These are phyloP conservation scores for Cercospora janseana DNA, from an alignment of 2,329 filamentous ascomycete genomes.

Conservation along the genomic window DNA sequence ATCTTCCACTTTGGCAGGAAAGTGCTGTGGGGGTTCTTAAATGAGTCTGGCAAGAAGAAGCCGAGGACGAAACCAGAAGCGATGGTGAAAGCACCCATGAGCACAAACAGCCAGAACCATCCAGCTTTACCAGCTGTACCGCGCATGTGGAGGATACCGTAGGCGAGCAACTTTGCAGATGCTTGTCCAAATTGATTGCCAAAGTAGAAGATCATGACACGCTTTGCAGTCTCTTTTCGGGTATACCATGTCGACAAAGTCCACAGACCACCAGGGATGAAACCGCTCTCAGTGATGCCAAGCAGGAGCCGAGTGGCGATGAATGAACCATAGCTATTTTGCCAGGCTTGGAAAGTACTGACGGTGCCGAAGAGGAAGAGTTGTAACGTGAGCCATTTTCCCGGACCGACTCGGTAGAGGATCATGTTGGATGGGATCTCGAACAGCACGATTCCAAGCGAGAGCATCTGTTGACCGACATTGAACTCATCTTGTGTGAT, in stretches of 20 bases:
- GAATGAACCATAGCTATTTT: slow-evolving; percentile 41
- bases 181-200: slow-evolving; percentile 47
- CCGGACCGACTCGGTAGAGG: slow-evolving; percentile 39
- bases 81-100: slow-evolving; percentile 39
- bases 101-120: slow-evolving; percentile 34
- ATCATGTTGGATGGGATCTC: slow-evolving; percentile 37
- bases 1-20: slow-evolving; percentile 29
- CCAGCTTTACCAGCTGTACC: slow-evolving; percentile 26
- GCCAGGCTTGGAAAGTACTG: slow-evolving; percentile 44
- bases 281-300: slow-evolving; percentile 44
- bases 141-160: slow-evolving; percentile 39
- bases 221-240: slow-evolving; percentile 47
- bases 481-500: slow-evolving; percentile 38
- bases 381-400: slow-evolving; percentile 42
- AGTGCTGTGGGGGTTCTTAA: slow-evolving; percentile 33
- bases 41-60: slow-evolving; percentile 36
- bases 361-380: slow-evolving; percentile 42
- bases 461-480: slow-evolving; percentile 38
- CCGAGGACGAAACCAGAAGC: slow-evolving; percentile 37
- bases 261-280: slow-evolving; percentile 50
- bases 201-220: slow-evolving; percentile 49
- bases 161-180: slow-evolving; percentile 45
- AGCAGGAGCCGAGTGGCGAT: slow-evolving; percentile 43
- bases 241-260: slow-evolving; percentile 53
- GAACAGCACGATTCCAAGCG: slow-evolving; percentile 37